Conservation (phyloP, 2,329 filamentous ascomycete genomes). For the Chrysosporium queenslandicum region DNA sequence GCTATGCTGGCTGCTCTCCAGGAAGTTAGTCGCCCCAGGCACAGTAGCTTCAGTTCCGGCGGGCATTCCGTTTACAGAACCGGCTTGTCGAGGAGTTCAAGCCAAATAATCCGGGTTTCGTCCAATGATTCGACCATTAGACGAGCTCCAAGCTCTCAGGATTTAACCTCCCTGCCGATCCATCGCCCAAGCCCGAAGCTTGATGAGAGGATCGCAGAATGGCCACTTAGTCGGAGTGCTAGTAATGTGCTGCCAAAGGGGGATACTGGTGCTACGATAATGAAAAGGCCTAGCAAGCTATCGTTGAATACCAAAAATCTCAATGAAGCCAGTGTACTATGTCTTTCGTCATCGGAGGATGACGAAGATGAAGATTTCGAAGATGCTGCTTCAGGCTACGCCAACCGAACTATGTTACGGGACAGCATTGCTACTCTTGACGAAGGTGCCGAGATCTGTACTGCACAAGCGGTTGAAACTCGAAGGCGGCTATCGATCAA, state of each 20-base stretch:
- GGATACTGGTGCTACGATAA: constrained; percentile 14
- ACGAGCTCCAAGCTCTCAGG: constrained; percentile 2
- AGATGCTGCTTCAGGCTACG: constrained; percentile 11
- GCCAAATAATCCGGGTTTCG: constrained; percentile 2
- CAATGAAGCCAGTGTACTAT: constrained; percentile 38
- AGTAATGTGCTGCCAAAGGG: not conserved
- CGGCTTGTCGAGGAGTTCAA: constrained; percentile 10
- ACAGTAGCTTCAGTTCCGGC: constrained; percentile 5
- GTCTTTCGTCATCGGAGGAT: constrained; percentile 42
- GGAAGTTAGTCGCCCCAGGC: constrained; percentile 3
- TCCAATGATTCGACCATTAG: constrained; percentile 7
- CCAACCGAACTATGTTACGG: constrained; percentile 20
- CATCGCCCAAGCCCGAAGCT: not conserved
- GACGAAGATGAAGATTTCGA: constrained; percentile 29
- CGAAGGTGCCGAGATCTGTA: constrained; percentile 37
- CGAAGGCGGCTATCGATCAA: constrained; percentile 23
- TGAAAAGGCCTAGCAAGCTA: constrained; percentile 32
- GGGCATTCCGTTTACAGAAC: constrained; percentile 4
- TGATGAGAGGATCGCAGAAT: not conserved
- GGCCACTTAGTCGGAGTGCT: not conserved
- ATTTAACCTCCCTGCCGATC: not conserved
- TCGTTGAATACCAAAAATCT: constrained; percentile 34
- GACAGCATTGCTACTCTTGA: constrained; percentile 34
- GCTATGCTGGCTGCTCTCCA: constrained; percentile 12
- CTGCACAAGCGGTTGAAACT: constrained; percentile 32